Evolutionary conservation across 352 stramenopile genomes (phyloP).

Genomic region (Pythium chondricola): DNA sequence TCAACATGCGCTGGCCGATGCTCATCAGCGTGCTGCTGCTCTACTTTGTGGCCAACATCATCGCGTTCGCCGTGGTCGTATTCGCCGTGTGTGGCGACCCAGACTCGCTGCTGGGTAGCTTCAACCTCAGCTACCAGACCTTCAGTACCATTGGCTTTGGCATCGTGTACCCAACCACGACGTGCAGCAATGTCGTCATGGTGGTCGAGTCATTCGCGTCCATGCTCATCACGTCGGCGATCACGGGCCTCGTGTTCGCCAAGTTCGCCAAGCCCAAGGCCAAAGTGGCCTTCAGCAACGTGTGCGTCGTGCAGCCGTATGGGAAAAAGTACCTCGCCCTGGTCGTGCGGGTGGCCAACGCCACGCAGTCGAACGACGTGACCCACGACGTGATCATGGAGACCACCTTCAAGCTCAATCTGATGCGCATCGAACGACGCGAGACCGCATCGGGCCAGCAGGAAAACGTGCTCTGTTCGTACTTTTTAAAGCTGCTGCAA

Average conservation of each 20-base stretch:
- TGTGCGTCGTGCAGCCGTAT: conserved; percentile 73
- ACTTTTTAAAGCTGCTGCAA: conserved; percentile 73
- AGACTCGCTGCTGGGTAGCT: conserved; percentile 43
- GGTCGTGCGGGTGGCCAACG: conserved; percentile 74
- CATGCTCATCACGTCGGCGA: conserved; percentile 73
- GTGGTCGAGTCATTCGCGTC: conserved; percentile 73
- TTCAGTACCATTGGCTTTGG: conserved; percentile 85
- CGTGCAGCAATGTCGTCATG: conserved; percentile 67
- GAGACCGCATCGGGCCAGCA: neutral
- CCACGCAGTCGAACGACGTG: conserved; percentile 71
- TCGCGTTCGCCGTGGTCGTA: conserved; percentile 45
- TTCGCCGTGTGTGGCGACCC: conserved; percentile 50
- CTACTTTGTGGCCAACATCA: conserved; percentile 59
- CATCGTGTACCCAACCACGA: conserved; percentile 56
- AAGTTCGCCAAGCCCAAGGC: conserved; percentile 77
- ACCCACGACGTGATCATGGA: conserved; percentile 84
- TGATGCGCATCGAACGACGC: conserved; percentile 65
- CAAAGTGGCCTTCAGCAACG: conserved; percentile 76
- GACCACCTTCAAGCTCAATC: conserved; percentile 67
- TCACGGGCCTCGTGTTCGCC: conserved; percentile 78
- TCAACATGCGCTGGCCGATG: conserved; percentile 80
- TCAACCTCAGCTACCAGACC: conserved; percentile 78
- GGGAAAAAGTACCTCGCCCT: conserved; percentile 65
- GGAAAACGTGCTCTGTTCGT: conserved; percentile 52
- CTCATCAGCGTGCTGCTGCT: conserved; percentile 51